Evolutionary conservation across 345 rosid species (phyloP), one percentile per base, ranked within the genome.

Genomic region (Pistacia atlantica): DNA sequence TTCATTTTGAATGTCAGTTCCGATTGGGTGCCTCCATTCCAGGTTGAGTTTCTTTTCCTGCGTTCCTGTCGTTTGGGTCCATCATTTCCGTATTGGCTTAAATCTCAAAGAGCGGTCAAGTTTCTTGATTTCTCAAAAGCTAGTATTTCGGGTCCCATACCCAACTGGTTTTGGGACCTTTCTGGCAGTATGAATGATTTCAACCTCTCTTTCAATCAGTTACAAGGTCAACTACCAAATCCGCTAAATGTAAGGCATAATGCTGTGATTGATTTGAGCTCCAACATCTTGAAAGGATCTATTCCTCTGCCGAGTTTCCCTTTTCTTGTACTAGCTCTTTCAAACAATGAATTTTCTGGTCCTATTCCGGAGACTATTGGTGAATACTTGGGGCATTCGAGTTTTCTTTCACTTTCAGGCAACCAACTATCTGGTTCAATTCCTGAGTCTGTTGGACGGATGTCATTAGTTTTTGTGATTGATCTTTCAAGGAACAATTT

Each of bases 91-190:
- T 65, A 35, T 3, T 86, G 90, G 90, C 80, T 86, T 63, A 52
- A 65, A 76, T 46, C 78, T 49, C 83, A 84, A 69, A 72, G 73
- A 10, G 74, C 73, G 69, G 28, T 83, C 31, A 0, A 0, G 45
- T 51, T 5, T 51, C 74, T 88, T 8, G 84, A 77, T 67, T 25
- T 88, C 61, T 76, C 84, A 25, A 83, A 86, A 60, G 79, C 88
- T 31, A 83, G 88, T 76, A 83, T 88, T 55, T 78, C 77, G 13
- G 85, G 69, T 60, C 35, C 77, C 14, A 72, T 88, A 20, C 91
- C 89, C 0, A 48, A 65, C 37, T 88, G 91, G 91, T 77, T 88
- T 59, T 88, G 91, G 89, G 81, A 76, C n/a, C 65, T 80, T 65
- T 82, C 87, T 66, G 48, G 71, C 20, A 81, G 83, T 52, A 63